Conservation (phyloP, 805 yeast genomes). For the Metschnikowia baotianmanensis region DNA sequence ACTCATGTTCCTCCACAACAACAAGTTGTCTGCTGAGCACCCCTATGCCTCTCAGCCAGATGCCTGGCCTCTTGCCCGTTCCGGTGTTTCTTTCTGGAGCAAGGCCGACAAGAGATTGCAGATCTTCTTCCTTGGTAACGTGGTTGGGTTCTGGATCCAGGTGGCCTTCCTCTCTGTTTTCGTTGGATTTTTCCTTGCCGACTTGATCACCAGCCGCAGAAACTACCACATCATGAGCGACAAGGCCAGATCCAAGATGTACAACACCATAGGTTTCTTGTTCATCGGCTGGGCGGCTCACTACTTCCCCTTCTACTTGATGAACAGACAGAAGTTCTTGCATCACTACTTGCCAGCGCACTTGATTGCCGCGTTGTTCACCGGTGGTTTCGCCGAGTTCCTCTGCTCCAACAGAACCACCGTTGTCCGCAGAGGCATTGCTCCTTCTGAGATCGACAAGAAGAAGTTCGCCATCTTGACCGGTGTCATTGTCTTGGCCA, state of each 20-base stretch:
- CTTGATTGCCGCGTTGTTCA: constrained; percentile 75
- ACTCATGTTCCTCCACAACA: constrained; percentile 90
- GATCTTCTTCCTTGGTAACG: constrained; percentile 87
- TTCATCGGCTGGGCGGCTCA: constrained; percentile 87
- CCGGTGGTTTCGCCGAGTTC: constrained; percentile 81
- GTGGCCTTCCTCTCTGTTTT: constrained; percentile 61
- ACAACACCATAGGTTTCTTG: constrained; percentile 79
- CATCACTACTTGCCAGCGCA: constrained; percentile 97
- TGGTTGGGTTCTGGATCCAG: constrained; percentile 88
- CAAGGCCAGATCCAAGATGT: constrained; percentile 66
- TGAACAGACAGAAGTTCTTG: constrained; percentile 90
- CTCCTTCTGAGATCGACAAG: constrained; percentile 35
- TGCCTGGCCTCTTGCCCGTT: constrained; percentile 83
- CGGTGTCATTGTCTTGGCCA: constrained; percentile 38
- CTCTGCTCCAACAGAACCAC: constrained; percentile 47
- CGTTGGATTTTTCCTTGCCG: constrained; percentile 64
- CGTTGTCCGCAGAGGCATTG: constrained; percentile 10
- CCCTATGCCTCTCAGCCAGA: constrained; percentile 94
- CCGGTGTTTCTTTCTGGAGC: constrained; percentile 98
- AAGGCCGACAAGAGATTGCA: constrained; percentile 62
- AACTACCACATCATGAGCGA: constrained; percentile 53
- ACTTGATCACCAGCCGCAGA: constrained; percentile 77
- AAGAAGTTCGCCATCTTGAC: constrained; percentile 31
- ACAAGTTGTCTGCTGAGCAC: constrained; percentile 80
- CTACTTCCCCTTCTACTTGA: constrained; percentile 85